Conservation (phyloP, 495 filamentous ascomycete species). For the Penicillium fimorum region DNA sequence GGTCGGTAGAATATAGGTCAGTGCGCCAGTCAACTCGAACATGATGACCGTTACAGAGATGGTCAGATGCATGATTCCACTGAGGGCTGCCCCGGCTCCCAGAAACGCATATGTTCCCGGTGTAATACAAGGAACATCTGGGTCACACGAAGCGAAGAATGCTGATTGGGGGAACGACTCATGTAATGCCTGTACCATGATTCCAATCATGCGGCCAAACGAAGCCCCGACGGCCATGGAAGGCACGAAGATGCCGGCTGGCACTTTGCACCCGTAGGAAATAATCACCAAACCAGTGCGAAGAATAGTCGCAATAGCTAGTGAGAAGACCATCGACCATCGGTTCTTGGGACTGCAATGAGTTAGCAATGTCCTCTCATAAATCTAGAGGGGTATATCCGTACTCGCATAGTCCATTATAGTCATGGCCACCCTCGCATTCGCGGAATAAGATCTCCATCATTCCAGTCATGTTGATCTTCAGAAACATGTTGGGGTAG, state of each 20-base stretch:
- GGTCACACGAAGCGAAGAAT: constrained; percentile 85
- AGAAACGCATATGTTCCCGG: constrained; percentile 96
- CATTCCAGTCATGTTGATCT: constrained; percentile 98
- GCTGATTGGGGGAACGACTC: constrained; percentile 75
- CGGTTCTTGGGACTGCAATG: constrained; percentile 54
- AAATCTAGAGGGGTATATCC: constrained; percentile 14
- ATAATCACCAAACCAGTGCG: constrained; percentile 88
- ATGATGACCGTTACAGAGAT: constrained; percentile 97
- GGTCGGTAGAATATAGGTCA: constrained; percentile 94
- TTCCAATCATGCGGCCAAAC: constrained; percentile 91
- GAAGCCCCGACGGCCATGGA: constrained; percentile 97
- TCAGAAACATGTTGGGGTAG: constrained; percentile 92
- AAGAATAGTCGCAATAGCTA: constrained; percentile 76
- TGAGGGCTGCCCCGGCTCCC: constrained; percentile 90
- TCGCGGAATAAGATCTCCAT: constrained; percentile 98
- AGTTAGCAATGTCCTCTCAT: constrained; percentile 23
- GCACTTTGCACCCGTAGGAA: constrained; percentile 97
- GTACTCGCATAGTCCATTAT: constrained; percentile 86
- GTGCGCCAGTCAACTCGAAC: constrained; percentile 93
- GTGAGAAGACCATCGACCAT: constrained; percentile 75
- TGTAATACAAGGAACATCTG: constrained; percentile 94
- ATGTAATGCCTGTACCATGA: constrained; percentile 86
- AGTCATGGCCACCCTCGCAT: constrained; percentile 90
- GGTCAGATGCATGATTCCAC: constrained; percentile 96
- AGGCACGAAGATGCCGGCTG: constrained; percentile 94